phyloP scores from a whole-genome alignment of 768 basidiomycete genomes.

The Cystobasidium tubakii region DNA sequence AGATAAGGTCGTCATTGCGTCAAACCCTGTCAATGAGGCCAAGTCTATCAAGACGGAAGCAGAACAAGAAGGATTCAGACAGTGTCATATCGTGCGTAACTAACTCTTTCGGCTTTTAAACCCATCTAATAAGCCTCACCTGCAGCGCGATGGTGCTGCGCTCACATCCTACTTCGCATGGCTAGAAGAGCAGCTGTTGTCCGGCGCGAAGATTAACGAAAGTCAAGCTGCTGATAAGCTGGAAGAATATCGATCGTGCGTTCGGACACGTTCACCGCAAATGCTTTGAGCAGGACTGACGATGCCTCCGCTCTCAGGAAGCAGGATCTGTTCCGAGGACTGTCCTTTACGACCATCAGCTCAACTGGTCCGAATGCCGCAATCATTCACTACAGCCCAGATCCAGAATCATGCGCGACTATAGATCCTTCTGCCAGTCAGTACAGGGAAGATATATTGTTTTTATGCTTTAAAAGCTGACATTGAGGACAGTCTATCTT shows the following conservation, averaged over 20 bases:
- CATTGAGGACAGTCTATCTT: conserved; percentile 58
- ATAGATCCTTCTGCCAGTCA: conserved; percentile 54
- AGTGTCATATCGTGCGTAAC: conserved; percentile 59
- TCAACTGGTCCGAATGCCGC: conserved; percentile 88
- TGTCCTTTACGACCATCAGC: conserved; percentile 89
- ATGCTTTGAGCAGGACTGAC: neutral
- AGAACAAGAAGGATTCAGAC: conserved; percentile 84
- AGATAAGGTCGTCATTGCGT: conserved; percentile 60
- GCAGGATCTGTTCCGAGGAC: conserved; percentile 69
- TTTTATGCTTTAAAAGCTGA: conserved; percentile 55
- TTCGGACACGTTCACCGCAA: conserved; percentile 43
- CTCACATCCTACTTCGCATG: conserved; percentile 79
- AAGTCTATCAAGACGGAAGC: conserved; percentile 53
- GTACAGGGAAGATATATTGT: neutral
- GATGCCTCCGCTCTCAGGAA: conserved; percentile 55
- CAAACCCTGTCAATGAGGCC: conserved; percentile 57
- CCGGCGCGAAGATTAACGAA: conserved; percentile 63
- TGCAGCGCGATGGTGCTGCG: conserved; percentile 2
- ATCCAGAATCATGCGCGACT: conserved; percentile 64
- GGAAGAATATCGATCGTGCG: conserved; percentile 73
- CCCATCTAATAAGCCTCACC: neutral
- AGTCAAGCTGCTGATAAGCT: conserved; percentile 72
- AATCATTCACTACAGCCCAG: conserved; percentile 88
- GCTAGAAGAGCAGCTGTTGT: conserved; percentile 75
- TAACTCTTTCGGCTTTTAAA: neutral